phyloP scores from a whole-genome alignment of 2,329 filamentous ascomycete genomes.

The Bipolaris zeicola region DNA sequence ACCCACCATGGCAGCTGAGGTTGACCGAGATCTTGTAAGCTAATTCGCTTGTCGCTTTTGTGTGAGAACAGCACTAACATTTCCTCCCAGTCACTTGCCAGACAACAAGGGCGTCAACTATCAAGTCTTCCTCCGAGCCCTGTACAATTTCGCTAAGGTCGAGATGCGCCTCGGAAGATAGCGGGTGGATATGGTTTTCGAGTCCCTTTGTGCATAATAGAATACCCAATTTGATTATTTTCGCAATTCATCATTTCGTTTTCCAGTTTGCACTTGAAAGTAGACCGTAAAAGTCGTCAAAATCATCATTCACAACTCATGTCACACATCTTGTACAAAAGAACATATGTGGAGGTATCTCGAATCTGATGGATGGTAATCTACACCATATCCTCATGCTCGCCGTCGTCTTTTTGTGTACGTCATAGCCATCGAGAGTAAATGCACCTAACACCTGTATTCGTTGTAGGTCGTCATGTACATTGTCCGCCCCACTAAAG shows the following conservation, averaged over 20 bases:
- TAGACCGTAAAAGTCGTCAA: background rate
- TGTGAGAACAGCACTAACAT: conserved; percentile 13
- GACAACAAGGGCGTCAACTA: conserved; percentile 88
- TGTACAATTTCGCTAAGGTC: conserved; percentile 83
- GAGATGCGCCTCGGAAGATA: conserved; percentile 82
- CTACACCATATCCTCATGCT: conserved; percentile 41
- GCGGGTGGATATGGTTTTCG: background rate
- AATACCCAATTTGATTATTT: conserved; percentile 25
- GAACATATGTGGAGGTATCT: conserved; percentile 33
- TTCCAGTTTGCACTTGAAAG: background rate
- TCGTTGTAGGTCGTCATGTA: conserved; percentile 50
- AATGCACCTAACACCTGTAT: conserved; percentile 48
- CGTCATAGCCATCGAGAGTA: conserved; percentile 42
- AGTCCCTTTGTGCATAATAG: conserved; percentile 6
- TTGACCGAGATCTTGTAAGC: conserved; percentile 89
- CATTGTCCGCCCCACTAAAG: conserved; percentile 45
- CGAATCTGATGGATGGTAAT: conserved; percentile 39
- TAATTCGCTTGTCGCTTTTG: background rate
- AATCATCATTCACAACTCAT: background rate
- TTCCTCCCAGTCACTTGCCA: conserved; percentile 53
- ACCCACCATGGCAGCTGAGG: conserved; percentile 94
- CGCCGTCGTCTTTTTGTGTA: conserved; percentile 37
- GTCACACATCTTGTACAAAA: background rate
- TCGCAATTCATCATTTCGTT: background rate
- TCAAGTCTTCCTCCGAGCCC: conserved; percentile 84